Conservation (phyloP, 2,329 filamentous ascomycete genomes). For the Coniochaeta sp. region DNA sequence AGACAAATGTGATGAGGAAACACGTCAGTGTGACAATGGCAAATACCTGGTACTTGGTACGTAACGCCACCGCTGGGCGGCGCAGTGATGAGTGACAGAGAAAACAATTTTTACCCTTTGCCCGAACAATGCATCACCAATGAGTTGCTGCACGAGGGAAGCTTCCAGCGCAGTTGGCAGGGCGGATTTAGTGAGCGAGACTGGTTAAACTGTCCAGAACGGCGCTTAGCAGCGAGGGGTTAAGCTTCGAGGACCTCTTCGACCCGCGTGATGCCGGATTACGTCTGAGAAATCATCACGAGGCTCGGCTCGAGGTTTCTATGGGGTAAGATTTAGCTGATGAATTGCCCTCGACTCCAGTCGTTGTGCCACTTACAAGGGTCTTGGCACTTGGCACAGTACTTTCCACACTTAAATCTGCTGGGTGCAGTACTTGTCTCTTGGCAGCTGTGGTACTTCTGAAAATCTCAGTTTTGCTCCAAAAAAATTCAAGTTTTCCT, state of each 20-base stretch:
- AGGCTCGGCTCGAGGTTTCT: neutral
- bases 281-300: constrained; percentile 5
- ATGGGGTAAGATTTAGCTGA: constrained; percentile 4
- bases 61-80: neutral
- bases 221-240: constrained; percentile 4
- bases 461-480: neutral
- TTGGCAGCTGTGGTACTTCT: neutral
- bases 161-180: neutral
- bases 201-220: neutral
- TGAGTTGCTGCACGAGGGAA: neutral
- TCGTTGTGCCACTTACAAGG: neutral
- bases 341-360: constrained; percentile 2
- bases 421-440: too few species aligned
- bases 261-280: constrained; percentile 1
- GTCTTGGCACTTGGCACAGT: neutral
- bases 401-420: too few species aligned
- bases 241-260: neutral
- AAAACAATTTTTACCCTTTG: constrained; percentile 4
- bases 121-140: neutral
- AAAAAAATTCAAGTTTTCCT: neutral
- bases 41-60: constrained; percentile 1
- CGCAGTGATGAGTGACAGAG: neutral
- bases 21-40: neutral
- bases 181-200: neutral
- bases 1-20: neutral